Base-by-base conservation (phyloP, 257 asterid species). In the Rubia yunnanensis region DNA sequence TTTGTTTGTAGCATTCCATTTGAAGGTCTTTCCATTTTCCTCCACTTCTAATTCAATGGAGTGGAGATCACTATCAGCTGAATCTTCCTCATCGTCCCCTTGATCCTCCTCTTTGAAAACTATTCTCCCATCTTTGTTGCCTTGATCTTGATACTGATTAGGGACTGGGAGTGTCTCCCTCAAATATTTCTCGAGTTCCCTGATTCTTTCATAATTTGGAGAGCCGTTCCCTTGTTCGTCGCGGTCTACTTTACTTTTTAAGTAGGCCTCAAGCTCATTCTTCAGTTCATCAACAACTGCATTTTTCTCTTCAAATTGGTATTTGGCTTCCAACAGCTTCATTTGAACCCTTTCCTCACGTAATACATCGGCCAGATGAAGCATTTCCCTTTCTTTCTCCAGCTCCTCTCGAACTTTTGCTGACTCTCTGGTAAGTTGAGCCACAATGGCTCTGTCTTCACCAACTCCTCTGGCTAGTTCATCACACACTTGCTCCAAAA, bases 301-400 rank as follows among this genome's bases (percentile, higher is more conserved):
- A 32, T 87, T 88, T 74, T 90, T 91, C 83, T 94, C 99, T 84
- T 94, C 99, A 6, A 91, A 91, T 23, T 90, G 88, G 70, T 88
- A 85, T 86, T 78, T 94, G 8, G 99, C 99, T 73, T 94, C 99
- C 0, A 80, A 77, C 13, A 94, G 92, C 84, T 94, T 94, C 98
- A 91, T 94, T 70, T 88, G 98, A 38, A 91, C 98, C 76, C 99
- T 72, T 55, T 94, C 99, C 82, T 94, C 99, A n/a, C 99, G 84
- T 26, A 91, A 56, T 10, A 86, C 80, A 75, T 94, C 96, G 0
- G 96, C 98, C 17, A 94, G 49, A 64, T 91, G 99, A 73, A 94
- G 92, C 98, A 88, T 91, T 82, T 94, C 98, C 73, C 98, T 79
- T 76, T 94, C 99, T 62, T 85, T 94, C 57, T 94, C 99, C 26